Conservation (phyloP, 192 early-diverging fungal species). For the Coemansia pectinata region DNA sequence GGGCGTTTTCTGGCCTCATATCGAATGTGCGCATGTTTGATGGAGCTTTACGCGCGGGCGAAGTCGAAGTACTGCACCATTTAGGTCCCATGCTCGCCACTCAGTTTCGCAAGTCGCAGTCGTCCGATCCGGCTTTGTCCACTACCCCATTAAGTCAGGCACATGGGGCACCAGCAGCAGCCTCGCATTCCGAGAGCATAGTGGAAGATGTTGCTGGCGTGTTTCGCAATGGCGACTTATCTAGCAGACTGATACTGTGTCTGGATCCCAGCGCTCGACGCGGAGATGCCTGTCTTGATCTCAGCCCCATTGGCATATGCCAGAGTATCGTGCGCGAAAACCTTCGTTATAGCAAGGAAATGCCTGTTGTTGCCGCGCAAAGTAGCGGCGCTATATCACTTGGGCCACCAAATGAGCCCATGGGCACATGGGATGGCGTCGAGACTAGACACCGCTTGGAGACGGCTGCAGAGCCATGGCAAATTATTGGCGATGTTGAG, state of each 20-base stretch:
- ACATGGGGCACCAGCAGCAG: background rate
- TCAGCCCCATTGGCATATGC: slow-evolving; percentile 42
- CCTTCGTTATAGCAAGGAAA: slow-evolving; percentile 2
- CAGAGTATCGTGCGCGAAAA: slow-evolving; percentile 37
- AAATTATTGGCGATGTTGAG: slow-evolving; percentile 22
- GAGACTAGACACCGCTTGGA: slow-evolving; percentile 23
- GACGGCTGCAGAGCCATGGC: slow-evolving; percentile 27
- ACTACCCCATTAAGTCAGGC: slow-evolving; percentile 12
- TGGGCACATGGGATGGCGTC: background rate
- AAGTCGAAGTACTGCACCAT: slow-evolving; percentile 36
- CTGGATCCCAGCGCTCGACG: slow-evolving; percentile 14
- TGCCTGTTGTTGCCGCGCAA: background rate
- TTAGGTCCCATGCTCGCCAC: slow-evolving; percentile 22
- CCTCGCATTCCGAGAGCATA: slow-evolving; percentile 10
- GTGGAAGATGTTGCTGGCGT: slow-evolving; percentile 10
- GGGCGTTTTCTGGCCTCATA: slow-evolving; percentile 21
- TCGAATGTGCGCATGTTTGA: slow-evolving; percentile 42
- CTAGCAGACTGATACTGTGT: slow-evolving; percentile 19
- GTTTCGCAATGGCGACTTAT: slow-evolving; percentile 20
- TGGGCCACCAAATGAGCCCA: background rate
- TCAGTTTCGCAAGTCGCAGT: slow-evolving; percentile 29
- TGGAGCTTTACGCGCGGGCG: slow-evolving; percentile 17
- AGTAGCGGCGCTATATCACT: slow-evolving; percentile 6
- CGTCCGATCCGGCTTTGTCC: slow-evolving; percentile 8
- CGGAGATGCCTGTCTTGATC: slow-evolving; percentile 14